phyloP scores from a whole-genome alignment of 140 eudicot species.

The Ambrosia hybrid region DNA sequence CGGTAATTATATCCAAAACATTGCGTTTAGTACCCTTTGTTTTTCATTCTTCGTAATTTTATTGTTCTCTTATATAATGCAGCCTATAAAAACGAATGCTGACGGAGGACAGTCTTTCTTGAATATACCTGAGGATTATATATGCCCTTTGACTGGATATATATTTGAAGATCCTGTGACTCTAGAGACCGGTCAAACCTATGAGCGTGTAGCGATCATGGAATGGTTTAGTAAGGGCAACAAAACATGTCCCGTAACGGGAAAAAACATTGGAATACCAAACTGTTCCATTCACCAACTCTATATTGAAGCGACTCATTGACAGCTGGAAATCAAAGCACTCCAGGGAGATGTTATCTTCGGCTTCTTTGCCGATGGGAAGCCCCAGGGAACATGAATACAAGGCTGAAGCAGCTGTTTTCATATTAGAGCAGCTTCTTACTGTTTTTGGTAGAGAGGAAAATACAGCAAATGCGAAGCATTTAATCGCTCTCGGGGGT shows the following conservation, averaged over 20 bases:
- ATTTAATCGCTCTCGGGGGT: constrained; percentile 62
- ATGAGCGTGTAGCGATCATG: constrained; percentile 58
- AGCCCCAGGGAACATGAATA: constrained; percentile 37
- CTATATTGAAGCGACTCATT: constrained; percentile 60
- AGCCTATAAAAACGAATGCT: constrained; percentile 37
- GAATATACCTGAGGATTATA: constrained; percentile 55
- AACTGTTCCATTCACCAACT: constrained; percentile 57
- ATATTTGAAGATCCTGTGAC: constrained; percentile 82
- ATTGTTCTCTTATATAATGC: constrained; percentile 29
- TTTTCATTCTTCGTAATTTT: constrained; percentile 19
- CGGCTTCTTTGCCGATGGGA: constrained; percentile 45
- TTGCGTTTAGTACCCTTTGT: not conserved
- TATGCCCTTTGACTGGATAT: constrained; percentile 70
- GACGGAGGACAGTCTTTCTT: constrained; percentile 29
- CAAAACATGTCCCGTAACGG: constrained; percentile 62
- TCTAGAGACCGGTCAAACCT: constrained; percentile 81
- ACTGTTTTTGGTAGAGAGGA: constrained; percentile 49
- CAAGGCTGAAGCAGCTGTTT: constrained; percentile 51
- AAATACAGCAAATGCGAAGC: constrained; percentile 43
- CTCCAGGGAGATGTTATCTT: constrained; percentile 44
- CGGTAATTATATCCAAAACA: constrained; percentile 29
- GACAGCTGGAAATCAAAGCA: constrained; percentile 66
- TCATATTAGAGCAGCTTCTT: constrained; percentile 65
- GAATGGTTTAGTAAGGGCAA: constrained; percentile 60
- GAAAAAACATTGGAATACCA: constrained; percentile 50